phyloP scores from a whole-genome alignment of 768 basidiomycete genomes.

The Leccinum aurantiacum region DNA sequence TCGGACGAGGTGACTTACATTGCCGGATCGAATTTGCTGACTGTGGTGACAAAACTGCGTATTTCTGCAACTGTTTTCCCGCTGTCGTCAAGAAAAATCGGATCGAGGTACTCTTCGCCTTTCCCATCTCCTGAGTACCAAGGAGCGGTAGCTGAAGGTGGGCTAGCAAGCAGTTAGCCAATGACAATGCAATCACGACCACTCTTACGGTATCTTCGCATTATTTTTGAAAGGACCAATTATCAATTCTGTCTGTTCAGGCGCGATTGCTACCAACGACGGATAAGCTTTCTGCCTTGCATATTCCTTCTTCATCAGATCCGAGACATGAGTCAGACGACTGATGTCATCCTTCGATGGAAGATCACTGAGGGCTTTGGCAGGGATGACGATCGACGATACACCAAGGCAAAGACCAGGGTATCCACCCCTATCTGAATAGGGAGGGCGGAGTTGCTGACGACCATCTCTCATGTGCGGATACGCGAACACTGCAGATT shows the following conservation, averaged over 20 bases:
- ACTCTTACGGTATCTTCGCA: not conserved
- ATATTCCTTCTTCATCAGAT: constrained; percentile 2
- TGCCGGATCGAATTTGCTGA: constrained; percentile 2
- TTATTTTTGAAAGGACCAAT: not conserved
- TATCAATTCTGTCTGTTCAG: not conserved
- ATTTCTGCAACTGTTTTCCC: not conserved
- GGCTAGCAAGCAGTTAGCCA: not conserved
- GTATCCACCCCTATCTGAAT: not conserved
- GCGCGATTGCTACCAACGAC: not conserved
- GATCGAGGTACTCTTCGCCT: constrained; percentile 3
- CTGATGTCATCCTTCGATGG: not conserved
- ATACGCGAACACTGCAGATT: not conserved
- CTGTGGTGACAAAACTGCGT: not conserved
- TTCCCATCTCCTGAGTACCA: constrained; percentile 1
- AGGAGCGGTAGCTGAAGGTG: not conserved
- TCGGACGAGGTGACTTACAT: not conserved
- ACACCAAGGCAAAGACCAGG: constrained; percentile 2
- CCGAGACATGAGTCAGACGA: not conserved
- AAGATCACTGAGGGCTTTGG: not conserved
- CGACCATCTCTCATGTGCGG: not conserved
- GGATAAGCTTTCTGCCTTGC: not conserved
- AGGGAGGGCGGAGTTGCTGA: constrained; percentile 1
- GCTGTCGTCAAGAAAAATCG: not conserved
- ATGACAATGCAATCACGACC: not conserved
- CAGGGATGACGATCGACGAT: not conserved